Evolutionary conservation across 495 filamentous ascomycete species (phyloP).

Genomic region (Sporormia fimetaria): DNA sequence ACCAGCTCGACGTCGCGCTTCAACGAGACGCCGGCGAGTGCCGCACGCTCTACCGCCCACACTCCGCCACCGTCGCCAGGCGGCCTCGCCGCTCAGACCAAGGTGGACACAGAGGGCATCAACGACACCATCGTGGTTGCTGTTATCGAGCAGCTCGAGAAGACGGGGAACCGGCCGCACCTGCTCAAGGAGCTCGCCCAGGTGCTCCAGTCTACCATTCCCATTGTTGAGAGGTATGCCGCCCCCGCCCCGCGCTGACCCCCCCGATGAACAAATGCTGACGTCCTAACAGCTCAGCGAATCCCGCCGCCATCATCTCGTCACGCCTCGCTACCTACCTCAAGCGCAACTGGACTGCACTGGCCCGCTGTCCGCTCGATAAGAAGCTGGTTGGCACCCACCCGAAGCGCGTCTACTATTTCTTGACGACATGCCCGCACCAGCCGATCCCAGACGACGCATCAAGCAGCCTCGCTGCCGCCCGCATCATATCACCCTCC

Average conservation of each 20-base stretch:
- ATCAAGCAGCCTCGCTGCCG: slow-evolving; percentile 35
- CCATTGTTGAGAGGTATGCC: slow-evolving; percentile 81
- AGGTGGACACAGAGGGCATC: slow-evolving; percentile 79
- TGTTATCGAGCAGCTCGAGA: slow-evolving; percentile 82
- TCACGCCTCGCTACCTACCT: slow-evolving; percentile 82
- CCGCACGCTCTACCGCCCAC: slow-evolving; percentile 43
- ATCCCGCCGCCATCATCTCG: slow-evolving; percentile 87
- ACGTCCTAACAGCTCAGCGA: slow-evolving; percentile 63
- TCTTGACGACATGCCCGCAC: slow-evolving; percentile 70
- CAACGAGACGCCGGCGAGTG: slow-evolving; percentile 39
- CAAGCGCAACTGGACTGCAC: slow-evolving; percentile 73
- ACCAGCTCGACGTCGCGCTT: slow-evolving; percentile 36
- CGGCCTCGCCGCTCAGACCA: slow-evolving; percentile 39
- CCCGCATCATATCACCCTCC: slow-evolving; percentile 69
- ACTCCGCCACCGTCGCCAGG: slow-evolving; percentile 83
- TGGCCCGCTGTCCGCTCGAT: slow-evolving; percentile 72
- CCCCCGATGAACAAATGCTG: slow-evolving; percentile 14
- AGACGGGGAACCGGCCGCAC: slow-evolving; percentile 85
- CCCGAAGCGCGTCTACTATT: slow-evolving; percentile 92
- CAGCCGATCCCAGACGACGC: slow-evolving; percentile 63
- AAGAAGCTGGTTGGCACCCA: slow-evolving; percentile 90
- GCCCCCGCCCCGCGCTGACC: not conserved
- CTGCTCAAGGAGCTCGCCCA: slow-evolving; percentile 87
- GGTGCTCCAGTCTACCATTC: slow-evolving; percentile 61
- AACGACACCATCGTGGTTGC: slow-evolving; percentile 91